Base-by-base conservation (phyloP, 257 asterid genomes). In the Avicennia marina region DNA sequence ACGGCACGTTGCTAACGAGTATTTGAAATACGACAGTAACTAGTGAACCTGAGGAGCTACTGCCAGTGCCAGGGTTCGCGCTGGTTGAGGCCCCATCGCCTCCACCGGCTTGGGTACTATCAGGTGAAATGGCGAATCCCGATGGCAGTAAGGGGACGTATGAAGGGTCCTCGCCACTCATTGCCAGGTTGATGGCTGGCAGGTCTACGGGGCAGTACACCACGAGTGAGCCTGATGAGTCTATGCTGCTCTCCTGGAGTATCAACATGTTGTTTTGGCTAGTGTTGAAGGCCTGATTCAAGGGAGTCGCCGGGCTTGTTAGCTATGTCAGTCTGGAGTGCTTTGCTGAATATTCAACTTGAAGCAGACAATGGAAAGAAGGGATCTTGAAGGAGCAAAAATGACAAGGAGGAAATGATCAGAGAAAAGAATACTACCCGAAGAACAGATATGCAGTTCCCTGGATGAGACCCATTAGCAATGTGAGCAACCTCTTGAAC, bases 181-280 rank as follows among this genome's bases (percentile, higher is more conserved):
- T 89, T 4, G 91, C 96, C 2, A 89, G 39, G 84, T 89, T 78
- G 75, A 93, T 86, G 15, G 86, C 78, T 0, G 88, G 82, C 16
- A 89, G 65, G 47, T 93, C 99, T 1, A 93, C 86, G 0, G 99
- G 95, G 45, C 90, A 72, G 68, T 82, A 89, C 16, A 89, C 96
- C 4, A 93, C 89, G 1, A 93, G 58, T 0, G 91, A 75, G 4
- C 97, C 96, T 1, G 95, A 79, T 57, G 96, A 64, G 75, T 93
- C 99, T 24, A 72, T 65, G 84, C 99, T 89, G 72, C 94, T 89
- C 48, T 93, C 99, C 70, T 93, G 99, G 20, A 93, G 89, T 42
- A 93, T 86, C 73, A 93, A 33, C 90, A 83, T 89, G 78, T 85
- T 83, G 83, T 82, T 86, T 39, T 89, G 97, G 78, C 87, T 79